Conservation (phyloP, 805 yeast genomes). For the Candida argentea region DNA sequence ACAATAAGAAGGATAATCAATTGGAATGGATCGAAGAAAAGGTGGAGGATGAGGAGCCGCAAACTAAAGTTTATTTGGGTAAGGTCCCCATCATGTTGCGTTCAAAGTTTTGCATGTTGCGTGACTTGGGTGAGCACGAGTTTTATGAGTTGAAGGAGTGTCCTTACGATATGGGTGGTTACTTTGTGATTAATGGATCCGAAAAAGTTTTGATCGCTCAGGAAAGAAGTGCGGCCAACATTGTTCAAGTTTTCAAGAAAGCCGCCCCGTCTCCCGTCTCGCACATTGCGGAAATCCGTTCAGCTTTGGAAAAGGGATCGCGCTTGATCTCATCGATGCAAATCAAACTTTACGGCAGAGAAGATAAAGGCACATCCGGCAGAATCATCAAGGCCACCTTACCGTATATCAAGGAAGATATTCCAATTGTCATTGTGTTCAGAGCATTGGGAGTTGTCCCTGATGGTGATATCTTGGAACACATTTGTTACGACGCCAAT, state of each 20-base stretch:
- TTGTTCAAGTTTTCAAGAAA: conserved; percentile 96
- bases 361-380: conserved; percentile 55
- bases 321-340: conserved; percentile 90
- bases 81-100: conserved; percentile 97
- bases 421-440: conserved; percentile 93
- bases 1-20: conserved; percentile 36
- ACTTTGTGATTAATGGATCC: conserved; percentile 95
- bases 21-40: conserved; percentile 44
- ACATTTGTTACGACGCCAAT: conserved; percentile 92
- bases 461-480: conserved; percentile 97
- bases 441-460: conserved; percentile 98
- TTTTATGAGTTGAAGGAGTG: conserved; percentile 94
- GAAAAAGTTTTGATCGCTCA: conserved; percentile 98
- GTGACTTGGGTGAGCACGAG: conserved; percentile 86
- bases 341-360: conserved; percentile 81
- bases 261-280: conserved; percentile 96
- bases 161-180: conserved; percentile 99
- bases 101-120: conserved; percentile 89
- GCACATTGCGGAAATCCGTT: conserved; percentile 92
- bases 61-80: conserved; percentile 77
- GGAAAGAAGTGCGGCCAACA: conserved; percentile 96
- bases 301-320: conserved; percentile 96
- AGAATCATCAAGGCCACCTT: conserved; percentile 91
- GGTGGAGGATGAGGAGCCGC: conserved; percentile 48
- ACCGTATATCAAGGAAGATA: conserved; percentile 93